Evolutionary conservation across 805 yeast genomes (phyloP).

Genomic region (Kuraishia molischiana): DNA sequence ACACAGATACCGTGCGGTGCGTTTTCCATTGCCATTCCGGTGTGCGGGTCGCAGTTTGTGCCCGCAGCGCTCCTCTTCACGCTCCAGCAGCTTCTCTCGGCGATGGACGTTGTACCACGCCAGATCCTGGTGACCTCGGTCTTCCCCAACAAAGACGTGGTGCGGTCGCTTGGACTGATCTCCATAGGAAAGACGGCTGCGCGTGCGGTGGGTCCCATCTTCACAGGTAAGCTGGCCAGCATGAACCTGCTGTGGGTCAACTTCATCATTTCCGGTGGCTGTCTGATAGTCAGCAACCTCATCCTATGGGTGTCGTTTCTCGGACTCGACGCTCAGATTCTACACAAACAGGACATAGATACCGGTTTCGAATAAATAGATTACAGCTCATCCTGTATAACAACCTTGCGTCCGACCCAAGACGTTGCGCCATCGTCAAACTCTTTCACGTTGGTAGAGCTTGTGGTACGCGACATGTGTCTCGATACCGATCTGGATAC

Average conservation of each 20-base stretch:
- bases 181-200: conserved; percentile 83
- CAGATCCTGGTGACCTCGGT: conserved; percentile 69
- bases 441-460: conserved; percentile 11
- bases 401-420: conserved; percentile 1
- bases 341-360: conserved; percentile 5
- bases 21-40: conserved; percentile 46
- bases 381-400: conserved; percentile 1
- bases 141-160: conserved; percentile 52
- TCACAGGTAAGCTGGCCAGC: conserved; percentile 69
- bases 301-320: conserved; percentile 32
- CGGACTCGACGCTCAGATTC: conserved; percentile 26
- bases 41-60: conserved; percentile 23
- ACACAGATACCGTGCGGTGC: conserved; percentile 76
- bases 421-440: background rate
- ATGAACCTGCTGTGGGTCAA: conserved; percentile 34
- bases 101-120: conserved; percentile 91
- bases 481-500: conserved; percentile 17
- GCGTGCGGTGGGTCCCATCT: conserved; percentile 69
- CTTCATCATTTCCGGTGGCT: conserved; percentile 41
- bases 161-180: conserved; percentile 76
- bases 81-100: conserved; percentile 50
- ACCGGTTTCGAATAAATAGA: background rate
- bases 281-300: conserved; percentile 38
- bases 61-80: conserved; percentile 42
- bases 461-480: conserved; percentile 16